Evolutionary conservation across 352 stramenopile genomes (phyloP), one percentile per base, ranked within the genome.

Genomic region (Phytophthora rubi): DNA sequence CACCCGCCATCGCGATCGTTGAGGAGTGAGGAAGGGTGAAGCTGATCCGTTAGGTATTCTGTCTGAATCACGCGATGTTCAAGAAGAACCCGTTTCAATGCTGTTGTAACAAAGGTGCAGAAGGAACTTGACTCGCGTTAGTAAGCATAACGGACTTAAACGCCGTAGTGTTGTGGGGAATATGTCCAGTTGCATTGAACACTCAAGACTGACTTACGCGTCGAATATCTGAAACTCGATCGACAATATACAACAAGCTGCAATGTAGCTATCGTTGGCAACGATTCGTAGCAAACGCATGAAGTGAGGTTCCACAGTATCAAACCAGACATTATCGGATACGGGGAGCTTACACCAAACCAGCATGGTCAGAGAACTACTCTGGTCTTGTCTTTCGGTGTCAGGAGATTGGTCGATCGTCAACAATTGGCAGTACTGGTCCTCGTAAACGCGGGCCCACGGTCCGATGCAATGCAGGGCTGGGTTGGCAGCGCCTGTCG

Each of bases 1-100:
- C 53, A 55, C 64, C 56, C 37, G 21, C 71, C 71, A 78, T 78
- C 35, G 13, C n/a, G 49, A 16, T 26, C 2, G 32, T 71, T 71
- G 10, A 3, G 44, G 52, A 71, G 54, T 71, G 52, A 71, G 16
- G 21, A 4, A n/a, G 18, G 18, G n/a, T 0, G 13, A 48, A 18
- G 39, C 39, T 48, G 39, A 48, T 16, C 39, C 9, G 39, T 48
- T 48, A 12, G 39, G 4, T 1, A 48, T 26, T 2, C 2, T 26
- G 23, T 26, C 23, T 26, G 23, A 26, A 26, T 26, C 23, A 26
- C 23, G 23, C 16, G 44, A 23, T 21, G 44, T 49, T 49, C 16
- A 3, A 26, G 23, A 23, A n/a, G 45, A 13, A 53, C 45, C 15
- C 45, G 21, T 53, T 53, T 53, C 45, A 53, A 53, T 18, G 8